Evolutionary conservation across 306 rosid genomes (phyloP).

Genomic region (Hippophae tibetana): DNA sequence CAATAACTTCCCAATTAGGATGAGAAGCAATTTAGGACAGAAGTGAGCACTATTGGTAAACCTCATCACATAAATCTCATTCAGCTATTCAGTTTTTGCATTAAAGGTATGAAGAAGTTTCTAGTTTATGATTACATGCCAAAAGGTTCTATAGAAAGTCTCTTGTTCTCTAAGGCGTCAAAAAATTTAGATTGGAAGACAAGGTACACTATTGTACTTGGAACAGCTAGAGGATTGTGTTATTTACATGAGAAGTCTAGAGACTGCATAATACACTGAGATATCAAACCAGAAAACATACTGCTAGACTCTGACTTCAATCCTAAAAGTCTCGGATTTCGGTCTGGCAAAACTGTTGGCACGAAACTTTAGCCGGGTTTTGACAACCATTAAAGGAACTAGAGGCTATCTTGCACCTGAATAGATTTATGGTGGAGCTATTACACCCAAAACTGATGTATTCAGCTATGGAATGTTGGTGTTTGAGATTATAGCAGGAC

Average conservation of each 20-base stretch:
- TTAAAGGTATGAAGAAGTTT: conserved; percentile 31
- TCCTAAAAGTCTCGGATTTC: conserved; percentile 63
- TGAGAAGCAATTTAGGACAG: conserved; percentile 38
- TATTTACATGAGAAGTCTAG: conserved; percentile 26
- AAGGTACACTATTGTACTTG: conserved; percentile 34
- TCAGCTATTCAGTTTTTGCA: conserved; percentile 35
- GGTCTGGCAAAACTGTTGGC: conserved; percentile 75
- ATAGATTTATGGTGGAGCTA: conserved; percentile 74
- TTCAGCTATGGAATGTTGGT: conserved; percentile 90
- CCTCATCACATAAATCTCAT: conserved; percentile 45
- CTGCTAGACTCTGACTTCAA: conserved; percentile 47
- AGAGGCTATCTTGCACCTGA: conserved; percentile 82
- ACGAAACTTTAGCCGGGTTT: conserved; percentile 54
- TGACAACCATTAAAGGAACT: conserved; percentile 83
- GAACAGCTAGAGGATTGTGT: conserved; percentile 11
- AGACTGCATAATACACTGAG: conserved; percentile 12
- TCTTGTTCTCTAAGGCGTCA: neutral
- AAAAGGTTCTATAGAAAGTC: conserved; percentile 11
- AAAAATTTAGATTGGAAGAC: conserved; percentile 38
- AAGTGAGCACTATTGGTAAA: conserved; percentile 4
- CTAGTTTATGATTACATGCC: conserved; percentile 43
- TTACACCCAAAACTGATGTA: conserved; percentile 79
- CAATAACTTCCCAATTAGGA: neutral
- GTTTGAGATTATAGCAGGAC: conserved; percentile 64
- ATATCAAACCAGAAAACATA: conserved; percentile 38